Evolutionary conservation across 805 yeast genomes (phyloP).

Genomic region (Komagataella phaffii): DNA sequence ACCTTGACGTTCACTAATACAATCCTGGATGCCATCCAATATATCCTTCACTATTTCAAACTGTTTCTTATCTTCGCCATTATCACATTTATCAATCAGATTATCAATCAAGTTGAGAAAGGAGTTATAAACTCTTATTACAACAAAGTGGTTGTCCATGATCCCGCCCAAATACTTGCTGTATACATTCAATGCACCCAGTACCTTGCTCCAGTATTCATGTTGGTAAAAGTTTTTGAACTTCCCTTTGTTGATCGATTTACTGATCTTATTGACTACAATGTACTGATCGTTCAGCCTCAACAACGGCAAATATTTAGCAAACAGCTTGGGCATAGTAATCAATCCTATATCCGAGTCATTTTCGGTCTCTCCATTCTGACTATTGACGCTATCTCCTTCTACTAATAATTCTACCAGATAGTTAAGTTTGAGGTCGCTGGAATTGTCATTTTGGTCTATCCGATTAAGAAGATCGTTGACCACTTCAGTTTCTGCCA

Average conservation of each 20-base stretch:
- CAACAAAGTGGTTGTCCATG: background rate
- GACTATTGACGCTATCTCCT: background rate
- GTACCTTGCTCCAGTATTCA: background rate
- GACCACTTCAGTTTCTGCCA: background rate
- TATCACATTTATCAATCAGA: background rate
- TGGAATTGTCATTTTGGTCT: background rate
- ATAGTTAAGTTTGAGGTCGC: background rate
- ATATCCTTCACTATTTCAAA: background rate
- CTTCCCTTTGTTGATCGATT: background rate
- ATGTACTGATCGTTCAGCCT: background rate
- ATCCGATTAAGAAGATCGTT: background rate
- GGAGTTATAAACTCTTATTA: background rate
- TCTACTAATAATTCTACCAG: background rate
- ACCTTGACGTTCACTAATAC: background rate
- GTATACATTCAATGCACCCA: background rate
- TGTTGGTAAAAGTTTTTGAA: background rate
- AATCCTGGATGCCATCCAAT: background rate
- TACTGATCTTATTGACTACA: background rate
- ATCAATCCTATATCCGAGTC: background rate
- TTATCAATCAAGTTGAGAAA: background rate
- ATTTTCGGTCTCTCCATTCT: background rate
- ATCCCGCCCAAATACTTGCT: background rate
- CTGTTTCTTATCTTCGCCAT: background rate
- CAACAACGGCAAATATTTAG: background rate
- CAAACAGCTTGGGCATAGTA: background rate